Base-by-base conservation (phyloP, 306 rosid species). In the Crotalaria pallida region DNA sequence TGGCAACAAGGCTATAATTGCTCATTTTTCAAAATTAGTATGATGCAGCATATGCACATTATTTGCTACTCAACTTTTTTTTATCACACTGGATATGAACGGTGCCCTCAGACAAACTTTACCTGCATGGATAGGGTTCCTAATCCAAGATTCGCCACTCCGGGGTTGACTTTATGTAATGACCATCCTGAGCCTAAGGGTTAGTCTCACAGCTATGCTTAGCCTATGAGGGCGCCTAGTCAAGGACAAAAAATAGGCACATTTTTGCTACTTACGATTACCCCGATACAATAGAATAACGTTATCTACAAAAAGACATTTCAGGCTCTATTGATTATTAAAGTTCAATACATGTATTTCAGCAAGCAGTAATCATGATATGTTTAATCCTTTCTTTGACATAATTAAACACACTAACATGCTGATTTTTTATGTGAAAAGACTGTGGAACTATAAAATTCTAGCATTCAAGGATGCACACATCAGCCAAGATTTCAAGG, bases 1-100 rank as follows among this genome's bases (percentile, higher is more conserved):
- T 31, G 43, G 33, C 17, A 51, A 58, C 50, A 44, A 27, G 52
- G 69, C 79, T 36, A 24, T 34, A 24, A 12, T 29, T 24, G 71
- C 31, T 51, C 75, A 76, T 59, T 60, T 64, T 49, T 24, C 17
- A 71, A 58, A 43, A 70, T 1, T 26, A 45, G 52, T 13, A 71
- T 41, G 53, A 60, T 52, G 41, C 49, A 71, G 21, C 38, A 58
- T 29, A 66, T 48, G 57, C 38, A 53, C 27, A 27, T 23, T 51
- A n/a, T 51, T 45, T 65, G 48, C 47, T 31, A 55, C 26, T 17
- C n/a, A n/a, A n/a, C n/a, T n/a, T n/a, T n/a, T n/a, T n/a, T n/a
- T n/a, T n/a, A n/a, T n/a, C n/a, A n/a, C n/a, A n/a, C n/a, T n/a
- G n/a, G n/a, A n/a, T n/a, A n/a, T n/a, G n/a, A n/a, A n/a, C n/a